Evolutionary conservation across 768 basidiomycete genomes (phyloP), one percentile per base, ranked within the genome.

Genomic region (Termitomyces sp.): DNA sequence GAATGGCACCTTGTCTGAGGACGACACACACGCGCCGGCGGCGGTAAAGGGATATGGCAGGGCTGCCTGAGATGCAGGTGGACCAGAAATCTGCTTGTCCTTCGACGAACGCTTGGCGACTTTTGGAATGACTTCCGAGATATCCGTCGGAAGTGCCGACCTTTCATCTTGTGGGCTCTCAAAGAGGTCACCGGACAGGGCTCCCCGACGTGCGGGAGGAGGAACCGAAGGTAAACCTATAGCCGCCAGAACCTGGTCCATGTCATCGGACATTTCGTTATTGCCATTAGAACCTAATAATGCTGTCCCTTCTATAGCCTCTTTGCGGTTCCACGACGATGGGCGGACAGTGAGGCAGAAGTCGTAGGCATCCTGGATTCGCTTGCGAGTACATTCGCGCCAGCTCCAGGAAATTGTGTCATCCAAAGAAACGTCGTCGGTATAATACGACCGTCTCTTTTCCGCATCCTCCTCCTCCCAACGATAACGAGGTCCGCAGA

Each of bases 401-500:
- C 93, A 95, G 56, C 75, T 75, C 93, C 93, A 96, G 6, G 85
- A 81, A 26, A 94, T 78, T 14, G 80, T 76, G 30, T 82, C 82
- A n/a, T 70, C 63, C 36, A 78, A 75, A 23, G 77, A 77, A 2
- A 74, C 73, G 36, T 80, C 74, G 53, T 85, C 84, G 60, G 74
- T 79, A 64, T 82, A 81, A 26, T 77, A 65, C 4, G 83, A 79
- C 44, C 76, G 69, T 3, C 76, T 75, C 75, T 87, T 88, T 67
- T 88, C 87, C 16, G 75, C 78, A 30, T 85, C 84, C 52, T 88
- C 83, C 74, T 93, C 92, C 68, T 93, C 91, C 92, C 90, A 92
- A 62, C 87, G 80, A 66, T 86, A 84, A 14, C 89, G 84, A 10
- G 92, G 92, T 47, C 92, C 92, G 70, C 90, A 91, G 16, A 93